Conservation (phyloP, 1,139 yeast genomes). For the Suhomyces kunorum region DNA sequence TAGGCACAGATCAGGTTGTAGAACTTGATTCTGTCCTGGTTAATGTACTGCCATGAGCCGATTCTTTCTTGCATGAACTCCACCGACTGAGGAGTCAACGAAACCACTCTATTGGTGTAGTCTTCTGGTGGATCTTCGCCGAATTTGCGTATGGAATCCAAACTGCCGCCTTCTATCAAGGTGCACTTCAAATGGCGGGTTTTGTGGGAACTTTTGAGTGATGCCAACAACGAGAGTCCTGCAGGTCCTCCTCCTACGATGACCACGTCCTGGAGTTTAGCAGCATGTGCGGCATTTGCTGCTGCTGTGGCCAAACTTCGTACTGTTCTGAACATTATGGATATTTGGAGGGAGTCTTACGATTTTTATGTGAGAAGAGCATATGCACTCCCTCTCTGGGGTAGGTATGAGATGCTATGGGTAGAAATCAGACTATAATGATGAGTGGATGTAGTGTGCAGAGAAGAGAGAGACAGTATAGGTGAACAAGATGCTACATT, state of each 20-base stretch:
- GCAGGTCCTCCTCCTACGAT: constrained; percentile 99
- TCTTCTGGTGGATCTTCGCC: constrained; percentile 53
- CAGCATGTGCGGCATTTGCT: neutral
- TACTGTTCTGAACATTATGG: constrained; percentile 9
- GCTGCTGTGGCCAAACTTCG: constrained; percentile 12
- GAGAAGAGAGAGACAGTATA: too few relatives aligned
- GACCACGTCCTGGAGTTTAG: constrained; percentile 60
- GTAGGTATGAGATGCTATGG: too few relatives aligned
- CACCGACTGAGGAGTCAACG: constrained; percentile 80
- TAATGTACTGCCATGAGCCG: constrained; percentile 76
- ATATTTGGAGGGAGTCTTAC: neutral
- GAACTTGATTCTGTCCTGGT: constrained; percentile 68
- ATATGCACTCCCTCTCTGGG: constrained; percentile 1
- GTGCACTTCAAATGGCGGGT: constrained; percentile 63
- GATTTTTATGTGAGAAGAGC: constrained; percentile 4
- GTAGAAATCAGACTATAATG: too few relatives aligned
- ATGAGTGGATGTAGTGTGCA: too few relatives aligned
- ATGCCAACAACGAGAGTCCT: constrained; percentile 83
- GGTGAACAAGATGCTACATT: too few relatives aligned
- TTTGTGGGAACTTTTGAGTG: constrained; percentile 64
- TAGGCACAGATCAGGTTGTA: constrained; percentile 84
- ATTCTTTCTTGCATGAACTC: constrained; percentile 60
- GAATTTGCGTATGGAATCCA: constrained; percentile 56
- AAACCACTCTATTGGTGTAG: constrained; percentile 79
- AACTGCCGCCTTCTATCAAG: constrained; percentile 70